These are phyloP conservation scores for Boletus mariae DNA, from an alignment of 1,284 basidiomycete species.

Conservation along the genomic window DNA sequence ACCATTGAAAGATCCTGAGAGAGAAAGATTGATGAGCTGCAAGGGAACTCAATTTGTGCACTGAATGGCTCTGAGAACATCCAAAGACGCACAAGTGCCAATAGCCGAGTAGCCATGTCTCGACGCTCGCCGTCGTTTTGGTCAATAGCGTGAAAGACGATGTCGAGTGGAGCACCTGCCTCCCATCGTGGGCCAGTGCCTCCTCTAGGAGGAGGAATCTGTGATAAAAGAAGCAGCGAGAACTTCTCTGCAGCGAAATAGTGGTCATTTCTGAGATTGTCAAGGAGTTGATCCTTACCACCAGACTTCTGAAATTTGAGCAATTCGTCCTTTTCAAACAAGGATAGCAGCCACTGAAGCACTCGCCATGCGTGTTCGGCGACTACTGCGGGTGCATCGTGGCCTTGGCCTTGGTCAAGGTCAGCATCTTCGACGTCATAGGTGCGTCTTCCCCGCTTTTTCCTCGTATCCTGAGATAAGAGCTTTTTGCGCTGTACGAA, in stretches of 20 bases:
- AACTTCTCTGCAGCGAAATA: conserved; percentile 41
- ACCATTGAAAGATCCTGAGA: conserved; percentile 47
- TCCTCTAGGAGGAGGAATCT: conserved; percentile 58
- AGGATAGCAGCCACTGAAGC: conserved; percentile 57
- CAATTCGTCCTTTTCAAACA: conserved; percentile 63
- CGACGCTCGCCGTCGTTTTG: conserved; percentile 41
- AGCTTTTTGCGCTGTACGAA: conserved; percentile 43
- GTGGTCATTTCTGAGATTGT: conserved; percentile 9
- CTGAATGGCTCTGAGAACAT: not conserved
- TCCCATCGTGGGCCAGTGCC: conserved; percentile 53
- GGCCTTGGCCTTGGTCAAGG: conserved; percentile 28
- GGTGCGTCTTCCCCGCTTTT: conserved; percentile 27
- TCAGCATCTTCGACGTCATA: conserved; percentile 22
- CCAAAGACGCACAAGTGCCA: conserved; percentile 44
- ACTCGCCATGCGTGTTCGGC: conserved; percentile 61
- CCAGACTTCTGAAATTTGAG: conserved; percentile 28
- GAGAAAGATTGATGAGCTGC: conserved; percentile 55
- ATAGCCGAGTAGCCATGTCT: conserved; percentile 46
- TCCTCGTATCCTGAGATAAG: conserved; percentile 31
- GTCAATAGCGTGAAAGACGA: conserved; percentile 50
- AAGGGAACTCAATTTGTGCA: conserved; percentile 2
- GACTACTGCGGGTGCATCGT: conserved; percentile 38
- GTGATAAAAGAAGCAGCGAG: conserved; percentile 58
- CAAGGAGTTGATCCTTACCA: conserved; percentile 17
- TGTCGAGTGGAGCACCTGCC: conserved; percentile 50